Evolutionary conservation across 495 filamentous ascomycete species (phyloP), one percentile per base, ranked within the genome.

Genomic region (Talaromyces ruber): DNA sequence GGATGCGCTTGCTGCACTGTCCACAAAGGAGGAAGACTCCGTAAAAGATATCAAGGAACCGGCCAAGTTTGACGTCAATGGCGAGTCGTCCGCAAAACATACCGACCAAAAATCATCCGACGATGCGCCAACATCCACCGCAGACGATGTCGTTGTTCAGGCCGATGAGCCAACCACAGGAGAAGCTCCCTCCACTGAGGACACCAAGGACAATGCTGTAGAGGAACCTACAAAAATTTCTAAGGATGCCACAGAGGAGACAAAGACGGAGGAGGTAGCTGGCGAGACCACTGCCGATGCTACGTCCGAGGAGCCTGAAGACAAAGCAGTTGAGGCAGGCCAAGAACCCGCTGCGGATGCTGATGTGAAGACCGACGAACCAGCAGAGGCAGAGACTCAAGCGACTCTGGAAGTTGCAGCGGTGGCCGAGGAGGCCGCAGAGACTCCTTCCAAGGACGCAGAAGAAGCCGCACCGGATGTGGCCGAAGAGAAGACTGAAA

Each of bases 191-290:
- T 37, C 26, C 9, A 62, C 29, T 64, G 59, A 53, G 11, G 60
- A 37, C 22, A 12, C 45, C 22, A 60, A 63, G 22, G 63, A 34
- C 14, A 64, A 69, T 34, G 34, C 59, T 6, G 8, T 50, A 16
- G 32, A 61, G 39, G 65, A 65, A 57, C 21, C 47, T 47, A 32
- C 62, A 16, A 32, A 14, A 34, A n/a, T 39, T 54, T 47, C 8
- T 2, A 62, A 64, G 12, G 63, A 65, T 52, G 14, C 55, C 25
- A 6, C 52, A 24, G 64, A 68, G 39, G 59, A 67, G 24, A 24
- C 68, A 9, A 21, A 58, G 14, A 62, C 63, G 28, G 12, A 60
- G 37, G 28, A 59, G 9, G 12, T 64, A 24, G 61, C 45, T 39
- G 50, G 45, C 24, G 26, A 57, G 16, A 18, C 54, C 29, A 18